Base-by-base conservation (phyloP, 805 yeast species). In the Metschnikowia matae region DNA sequence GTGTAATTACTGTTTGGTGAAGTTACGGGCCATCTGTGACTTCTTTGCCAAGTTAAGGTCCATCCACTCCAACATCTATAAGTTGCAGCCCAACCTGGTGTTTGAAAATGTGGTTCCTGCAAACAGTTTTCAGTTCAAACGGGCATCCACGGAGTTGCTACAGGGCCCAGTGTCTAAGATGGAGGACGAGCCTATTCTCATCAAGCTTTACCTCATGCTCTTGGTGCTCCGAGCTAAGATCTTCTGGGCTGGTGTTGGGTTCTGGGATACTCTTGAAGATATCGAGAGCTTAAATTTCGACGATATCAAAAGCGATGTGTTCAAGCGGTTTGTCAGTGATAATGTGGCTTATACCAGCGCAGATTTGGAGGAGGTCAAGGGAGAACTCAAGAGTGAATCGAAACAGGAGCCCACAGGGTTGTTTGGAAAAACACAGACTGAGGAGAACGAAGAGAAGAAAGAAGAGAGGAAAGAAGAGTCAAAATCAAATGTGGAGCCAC, bases 221-320 rank as follows among this genome's bases (percentile, higher is more conserved):
- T 57, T 64, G 8, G 78, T 83, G 58, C 73, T 89, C 18, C 79
- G 96, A 48, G 79, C 81, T 39, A 84, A 85, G 62, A 73, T 91
- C 55, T 88, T 85, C 68, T 92, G 96, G 92, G 75, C 95, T 7
- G 82, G 89, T 55, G 66, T 85, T 20, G 97, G 97, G 5, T 76
- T 83, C 31, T 87, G 92, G 91, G 87, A 84, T 51, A 64, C 74
- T 37, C 71, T 67, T 5, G 72, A 68, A 38, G 73, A 69, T 51
- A 55, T 69, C 11, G 62, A 63, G 46, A 64, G 63, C 42, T 46
- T 51, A 45, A 44, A 48, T 23, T 41, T 54, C 26, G 61, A 56
- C 32, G 61, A 58, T 26, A 50, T 51, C 36, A 48, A 50, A 14
- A 40, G 49, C 14, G 59, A 48, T 2, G 40, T 41, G 10, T 57